Base-by-base conservation (phyloP, 495 filamentous ascomycete species). In the Pyronema domesticum region DNA sequence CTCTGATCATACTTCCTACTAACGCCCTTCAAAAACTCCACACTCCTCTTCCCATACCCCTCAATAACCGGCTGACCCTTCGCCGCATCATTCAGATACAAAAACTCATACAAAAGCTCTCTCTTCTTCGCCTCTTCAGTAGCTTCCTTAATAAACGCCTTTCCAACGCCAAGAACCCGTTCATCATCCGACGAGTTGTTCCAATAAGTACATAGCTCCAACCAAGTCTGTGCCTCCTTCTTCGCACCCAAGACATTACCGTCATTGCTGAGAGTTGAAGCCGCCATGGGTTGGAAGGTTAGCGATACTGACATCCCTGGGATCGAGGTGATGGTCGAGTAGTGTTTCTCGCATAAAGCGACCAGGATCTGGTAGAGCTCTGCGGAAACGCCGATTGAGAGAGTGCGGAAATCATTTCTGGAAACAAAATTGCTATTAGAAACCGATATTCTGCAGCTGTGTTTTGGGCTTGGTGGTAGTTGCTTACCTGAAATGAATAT, bases 161-260 rank as follows among this genome's bases (percentile, higher is more conserved):
- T 50, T 19, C 6, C 40, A 17, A 44, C 45, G 3, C 43, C 52
- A 0, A 51, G 11, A 13, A 58, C 56, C 4, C 15, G 35, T 40
- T 36, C 36, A 39, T 58, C 56, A 15, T 58, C 52, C 9, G 56
- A 15, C 17, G 33, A 13, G 18, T 58, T 51, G 8, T 5, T 8
- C 56, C 56, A 58, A n/a, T 56, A 39, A 40, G 44, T 36, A n/a
- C 46, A 33, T 11, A 49, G 18, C 1, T 39, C 46, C 17, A 58
- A 46, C 56, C 53, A 58, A 35, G 23, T 30, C 52, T 58, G 56
- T 11, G 56, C n/a, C 23, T 42, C 37, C n/a, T 14, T 7, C 18
- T 40, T 42, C 3, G 42, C n/a, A 7, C 67, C 67, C n/a, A 71
- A 60, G 19, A 67, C 60, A 51, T 71, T 69, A 0, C 68, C 68